A percentile compares a stretch with the other conserved stretches of the same genome.
phyloP scores from a whole-genome alignment of 352 stramenopile species.

The Pythium sukuiense region DNA sequence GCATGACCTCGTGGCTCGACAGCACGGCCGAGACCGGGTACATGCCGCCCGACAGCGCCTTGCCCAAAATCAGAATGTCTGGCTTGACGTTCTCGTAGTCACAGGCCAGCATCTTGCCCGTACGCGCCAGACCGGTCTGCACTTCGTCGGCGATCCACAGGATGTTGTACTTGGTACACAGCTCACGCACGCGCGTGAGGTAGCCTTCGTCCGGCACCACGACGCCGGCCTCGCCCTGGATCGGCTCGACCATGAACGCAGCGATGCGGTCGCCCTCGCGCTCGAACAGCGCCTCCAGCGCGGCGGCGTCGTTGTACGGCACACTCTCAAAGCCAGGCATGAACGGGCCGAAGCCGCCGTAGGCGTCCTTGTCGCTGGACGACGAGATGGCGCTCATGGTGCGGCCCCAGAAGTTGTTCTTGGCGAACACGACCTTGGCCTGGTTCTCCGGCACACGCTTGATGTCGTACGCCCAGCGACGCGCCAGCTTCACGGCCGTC shows the following conservation, averaged over 20 bases:
- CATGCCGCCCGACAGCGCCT: slow-evolving; percentile 97
- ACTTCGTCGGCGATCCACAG: slow-evolving; percentile 99
- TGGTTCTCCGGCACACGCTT: slow-evolving; percentile 94
- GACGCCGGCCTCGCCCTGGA: slow-evolving; percentile 98
- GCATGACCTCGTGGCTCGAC: slow-evolving; percentile 96
- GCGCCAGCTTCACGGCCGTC: slow-evolving; percentile 96
- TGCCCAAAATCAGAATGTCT: slow-evolving; percentile 97
- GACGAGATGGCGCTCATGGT: slow-evolving; percentile 96
- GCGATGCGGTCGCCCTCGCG: slow-evolving; percentile 90
- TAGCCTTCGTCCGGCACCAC: slow-evolving; percentile 98
- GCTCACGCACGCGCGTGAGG: slow-evolving; percentile 84
- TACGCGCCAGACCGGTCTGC: slow-evolving; percentile 96
- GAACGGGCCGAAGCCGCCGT: slow-evolving; percentile 94
- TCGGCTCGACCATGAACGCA: slow-evolving; percentile 99
- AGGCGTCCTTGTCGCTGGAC: slow-evolving; percentile 91
- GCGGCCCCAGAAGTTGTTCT: slow-evolving; percentile 99
- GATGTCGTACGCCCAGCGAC: slow-evolving; percentile 97
- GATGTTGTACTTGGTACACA: slow-evolving; percentile 98
- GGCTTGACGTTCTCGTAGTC: slow-evolving; percentile 97
- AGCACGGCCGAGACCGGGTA: slow-evolving; percentile 98
- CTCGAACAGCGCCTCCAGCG: slow-evolving; percentile 81
- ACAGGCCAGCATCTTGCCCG: slow-evolving; percentile 95
- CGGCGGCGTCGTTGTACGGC: slow-evolving; percentile 93
- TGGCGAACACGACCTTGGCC: slow-evolving; percentile 94
- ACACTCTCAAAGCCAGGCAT: slow-evolving; percentile 96